phyloP scores from a whole-genome alignment of 2,329 filamentous ascomycete genomes.

The Hymenoscyphus linearis region DNA sequence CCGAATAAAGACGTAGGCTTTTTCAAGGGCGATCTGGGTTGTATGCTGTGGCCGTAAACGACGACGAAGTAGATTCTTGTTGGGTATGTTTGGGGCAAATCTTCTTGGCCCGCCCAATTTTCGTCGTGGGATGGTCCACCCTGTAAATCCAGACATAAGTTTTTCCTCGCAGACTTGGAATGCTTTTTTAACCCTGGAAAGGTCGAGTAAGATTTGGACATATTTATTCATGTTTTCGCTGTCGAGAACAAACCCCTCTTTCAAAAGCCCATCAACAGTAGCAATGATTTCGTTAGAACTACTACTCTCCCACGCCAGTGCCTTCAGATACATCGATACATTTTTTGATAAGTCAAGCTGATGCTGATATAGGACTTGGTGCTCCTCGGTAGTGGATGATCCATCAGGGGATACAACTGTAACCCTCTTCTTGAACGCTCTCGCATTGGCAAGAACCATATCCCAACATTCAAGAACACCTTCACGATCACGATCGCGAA shows the following conservation, averaged over 20 bases:
- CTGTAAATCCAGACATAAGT: conserved; percentile 74
- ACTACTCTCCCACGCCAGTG: conserved; percentile 42
- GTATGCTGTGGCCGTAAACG: conserved; percentile 22
- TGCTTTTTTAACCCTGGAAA: conserved; percentile 57
- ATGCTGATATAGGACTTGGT: conserved; percentile 24
- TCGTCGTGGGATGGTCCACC: conserved; percentile 49
- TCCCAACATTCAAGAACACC: conserved; percentile 64
- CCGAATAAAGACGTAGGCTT: not conserved
- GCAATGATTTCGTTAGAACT: conserved; percentile 46
- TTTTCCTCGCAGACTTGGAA: conserved; percentile 70
- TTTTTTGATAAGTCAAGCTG: conserved; percentile 38
- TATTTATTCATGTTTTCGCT: conserved; percentile 77
- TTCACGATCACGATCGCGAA: conserved; percentile 50
- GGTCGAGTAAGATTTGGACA: conserved; percentile 57
- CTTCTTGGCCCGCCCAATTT: conserved; percentile 20
- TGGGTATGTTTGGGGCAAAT: conserved; percentile 27
- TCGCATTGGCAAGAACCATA: conserved; percentile 31
- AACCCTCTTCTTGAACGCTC: conserved; percentile 8
- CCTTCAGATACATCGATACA: conserved; percentile 44
- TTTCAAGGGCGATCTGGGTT: not conserved
- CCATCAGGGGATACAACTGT: conserved; percentile 9
- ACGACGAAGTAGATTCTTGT: too few species aligned
- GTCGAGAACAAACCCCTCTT: conserved; percentile 67
- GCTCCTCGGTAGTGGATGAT: not conserved
- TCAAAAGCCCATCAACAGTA: conserved; percentile 44